Evolutionary conservation across 148 eudicot genomes (phyloP), one percentile per base, ranked within the genome.

Genomic region (Simmondsia chinensis): DNA sequence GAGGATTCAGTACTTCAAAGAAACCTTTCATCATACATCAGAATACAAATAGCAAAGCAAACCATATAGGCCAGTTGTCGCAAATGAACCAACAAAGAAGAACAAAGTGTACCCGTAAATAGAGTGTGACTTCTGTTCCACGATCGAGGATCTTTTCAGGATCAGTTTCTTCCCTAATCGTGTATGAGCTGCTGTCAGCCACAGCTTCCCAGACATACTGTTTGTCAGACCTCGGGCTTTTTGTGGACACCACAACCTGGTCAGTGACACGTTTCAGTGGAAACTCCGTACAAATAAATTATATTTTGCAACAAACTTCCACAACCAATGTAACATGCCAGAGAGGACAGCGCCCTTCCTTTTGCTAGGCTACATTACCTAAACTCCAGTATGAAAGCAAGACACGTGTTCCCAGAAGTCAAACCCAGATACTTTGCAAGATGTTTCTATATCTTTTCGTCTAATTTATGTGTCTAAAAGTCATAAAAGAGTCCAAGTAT

Each of bases 171-270:
- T 91, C 99, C 71, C 36, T 74, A 44, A 91, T 75, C 34, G 66
- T 64, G 43, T 82, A 91, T 9, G 94, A 79, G 74, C 83, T 77
- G 60, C 95, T 85, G 35, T 91, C 99, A 45, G 99, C 99, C 26
- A 32, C 63, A 11, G 99, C 71, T 62, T 91, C 99, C 95, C 95
- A 91, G 9, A 91, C 60, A 69, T 64, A 91, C 52, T 85, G 94
- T 64, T 79, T 91, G 42, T 91, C 99, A 24, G 99, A 91, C 52
- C 25, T 73, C 36, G 99, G 89, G 61, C 99, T 91, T 65, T 91
- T 91, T 25, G 99, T 91, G 8, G 99, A 69, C 50, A 91, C 99
- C 11, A 68, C 79, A 25, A 91, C 94, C 99, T 91, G 69, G 12
- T 53, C 14, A 43, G 9, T 42, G 4, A 52, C 9, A 54, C 30